Evolutionary conservation across 2,329 filamentous ascomycete species (phyloP).

Genomic region (Exutisphaerella laricina): DNA sequence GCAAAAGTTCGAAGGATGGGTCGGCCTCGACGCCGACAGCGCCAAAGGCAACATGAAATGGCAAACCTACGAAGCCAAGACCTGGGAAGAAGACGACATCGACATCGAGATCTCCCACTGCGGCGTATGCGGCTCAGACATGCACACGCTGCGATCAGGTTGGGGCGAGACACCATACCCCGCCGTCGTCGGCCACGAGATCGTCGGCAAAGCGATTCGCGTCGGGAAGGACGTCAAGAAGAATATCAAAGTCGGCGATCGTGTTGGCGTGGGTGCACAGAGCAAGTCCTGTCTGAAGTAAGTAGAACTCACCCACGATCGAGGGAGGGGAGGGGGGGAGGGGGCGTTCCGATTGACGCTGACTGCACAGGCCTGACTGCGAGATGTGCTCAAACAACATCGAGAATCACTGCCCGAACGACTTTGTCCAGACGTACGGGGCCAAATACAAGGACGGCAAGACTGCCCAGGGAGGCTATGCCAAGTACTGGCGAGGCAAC

Average conservation of each 20-base stretch:
- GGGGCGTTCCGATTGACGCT: no score
- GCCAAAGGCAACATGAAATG: slow-evolving; percentile 47
- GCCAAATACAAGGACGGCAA: slow-evolving; percentile 23
- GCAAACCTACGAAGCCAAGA: slow-evolving; percentile 26
- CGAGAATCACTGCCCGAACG: slow-evolving; percentile 39
- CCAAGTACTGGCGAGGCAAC: slow-evolving; percentile 44
- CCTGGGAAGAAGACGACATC: slow-evolving; percentile 35
- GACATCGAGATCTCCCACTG: slow-evolving; percentile 38
- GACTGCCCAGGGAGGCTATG: slow-evolving; percentile 59
- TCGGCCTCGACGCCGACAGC: slow-evolving; percentile 45
- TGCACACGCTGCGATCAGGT: slow-evolving; percentile 32
- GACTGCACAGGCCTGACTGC: no score
- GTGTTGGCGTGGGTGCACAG: slow-evolving; percentile 48
- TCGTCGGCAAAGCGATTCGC: slow-evolving; percentile 30
- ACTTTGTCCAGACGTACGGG: slow-evolving; percentile 26
- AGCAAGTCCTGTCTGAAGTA: slow-evolving; percentile 43
- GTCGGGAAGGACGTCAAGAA: slow-evolving; percentile 29
- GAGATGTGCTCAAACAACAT: slow-evolving; percentile 47
- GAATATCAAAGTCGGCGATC: slow-evolving; percentile 34
- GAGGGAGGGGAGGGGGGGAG: no score
- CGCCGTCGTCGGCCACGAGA: slow-evolving; percentile 31
- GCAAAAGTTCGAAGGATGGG: slow-evolving; percentile 54
- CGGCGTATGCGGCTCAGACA: slow-evolving; percentile 31
- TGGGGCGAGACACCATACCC: slow-evolving; percentile 40
- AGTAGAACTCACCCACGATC: no score